Base-by-base conservation (phyloP, 768 basidiomycete species). In the Exsudoporus frostii region DNA sequence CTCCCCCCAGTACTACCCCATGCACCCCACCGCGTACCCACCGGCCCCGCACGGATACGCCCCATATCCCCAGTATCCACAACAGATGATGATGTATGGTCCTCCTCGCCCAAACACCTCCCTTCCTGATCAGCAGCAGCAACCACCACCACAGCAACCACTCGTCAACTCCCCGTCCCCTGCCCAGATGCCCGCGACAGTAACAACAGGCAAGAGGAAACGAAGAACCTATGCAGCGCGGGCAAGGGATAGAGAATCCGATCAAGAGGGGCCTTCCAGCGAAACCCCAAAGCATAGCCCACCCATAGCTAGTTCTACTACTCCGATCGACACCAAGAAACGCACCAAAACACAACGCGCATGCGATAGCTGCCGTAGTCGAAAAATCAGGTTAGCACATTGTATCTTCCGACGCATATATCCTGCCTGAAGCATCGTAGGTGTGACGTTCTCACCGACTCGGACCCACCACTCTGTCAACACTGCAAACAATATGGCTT, bases 401-500 rank as follows among this genome's bases (percentile, higher is more conserved):
- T 30, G 4, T 13, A n/a, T 47, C 27, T 54, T 41, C 42, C 22
- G 34, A 33, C 34, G 48, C 45, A 56, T 59, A 58, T 38, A 64
- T 40, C 38, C 38, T 19, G 3, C 46, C 39, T 60, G 45, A 66
- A 32, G 11, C 36, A 1, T 51, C 30, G 7, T 22, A 66, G 84
- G 62, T 98, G 97, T 72, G 96, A 98, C 65, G 82, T 97, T 61
- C 76, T 98, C 17, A 34, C 79, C 1, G 90, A 93, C 61, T 69
- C 80, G 61, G 88, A 92, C 3, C 88, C 90, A 0, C 85, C 89
- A 17, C 65, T 89, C 45, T 98, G 94, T 66, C 89, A 93, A 61
- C 95, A 98, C 69, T 98, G 96, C 80, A 90, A 92, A 65, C 91
- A 93, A 66, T 92, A 93, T 63, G 81, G 83, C 40, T 91, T 94